Base-by-base conservation (phyloP, 495 filamentous ascomycete species). In the Clohesyomyces aquaticus region DNA sequence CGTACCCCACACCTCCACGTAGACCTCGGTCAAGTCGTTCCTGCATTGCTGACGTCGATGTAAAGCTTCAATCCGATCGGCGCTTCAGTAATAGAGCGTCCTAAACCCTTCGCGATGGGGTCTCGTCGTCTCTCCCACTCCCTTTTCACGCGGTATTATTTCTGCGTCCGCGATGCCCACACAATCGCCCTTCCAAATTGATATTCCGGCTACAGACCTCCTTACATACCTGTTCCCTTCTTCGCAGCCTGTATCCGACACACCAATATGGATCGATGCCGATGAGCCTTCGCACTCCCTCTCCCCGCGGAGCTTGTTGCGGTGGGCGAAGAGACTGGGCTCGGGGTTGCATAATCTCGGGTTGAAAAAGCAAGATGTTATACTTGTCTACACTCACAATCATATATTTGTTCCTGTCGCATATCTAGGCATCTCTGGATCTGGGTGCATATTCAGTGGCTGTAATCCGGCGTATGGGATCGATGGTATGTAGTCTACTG, bases 321-420 rank as follows among this genome's bases (percentile, higher is more conserved):
- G 68, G 62, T 80, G 75, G 78, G 73, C 76, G 18, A 79, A 77
- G 41, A 69, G 77, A 55, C 55, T 83, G 23, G 77, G 70, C 6
- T 56, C 72, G 32, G 79, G 80, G 9, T 69, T 83, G 23, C 69
- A 78, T 46, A 69, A 59, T 14, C 51, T 75, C 1, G 74, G 75
- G 0, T 35, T 81, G 16, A 35, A 71, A 50, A 68, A 72, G 46
- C 71, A 74, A 38, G 77, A 79, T 38, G 77, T 78, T 0, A 75
- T 81, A 12, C 71, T 82, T 71, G 73, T 81, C 46, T 75, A 73
- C 42, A 74, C 75, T 16, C 71, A 72, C 19, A 81, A 81, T 69
- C 78, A 81, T 59, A 79, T 82, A 22, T 79, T 78, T 67, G 72
- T 81, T 0, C 80, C 79, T 0, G 74, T 77, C 14, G 73, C 76